Evolutionary conservation across 495 filamentous ascomycete species (phyloP), one percentile per base, ranked within the genome.

Genomic region (Daldinia decipiens): DNA sequence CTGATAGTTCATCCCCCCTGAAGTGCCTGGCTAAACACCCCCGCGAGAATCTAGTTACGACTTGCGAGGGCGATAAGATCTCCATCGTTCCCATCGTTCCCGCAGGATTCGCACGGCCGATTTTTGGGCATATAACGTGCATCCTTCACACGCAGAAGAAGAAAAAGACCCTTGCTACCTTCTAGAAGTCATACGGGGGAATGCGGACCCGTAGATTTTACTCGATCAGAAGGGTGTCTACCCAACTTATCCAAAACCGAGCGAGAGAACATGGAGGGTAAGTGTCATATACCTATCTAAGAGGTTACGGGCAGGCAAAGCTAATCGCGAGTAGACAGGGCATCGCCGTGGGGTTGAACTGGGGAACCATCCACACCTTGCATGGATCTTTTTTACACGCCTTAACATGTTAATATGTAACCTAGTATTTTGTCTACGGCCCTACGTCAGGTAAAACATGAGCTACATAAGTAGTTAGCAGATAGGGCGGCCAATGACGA

Each of bases 401-500:
- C 65, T 50, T 64, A 24, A 29, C 24, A 59, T 59, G 40, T 65
- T 43, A 40, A 43, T 63, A 36, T 60, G 36, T 64, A n/a, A n/a
- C n/a, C n/a, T n/a, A 47, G 53, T 38, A 59, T 69, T 59, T 64
- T 65, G 54, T 38, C 60, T 61, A 70, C 68, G 61, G 45, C 61
- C 47, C 60, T 61, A 70, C 68, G 61, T 54, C 61, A 65, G 56
- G 62, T 61, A 58, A 39, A 65, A 36, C n/a, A 56, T 34, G 31
- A 65, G 50, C 55, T 12, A 59, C 54, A 26, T 19, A 47, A 50
- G 24, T 65, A 47, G 17, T 43, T 27, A 43, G 38, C 51, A 72
- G 65, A 39, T 73, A 73, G 70, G 70, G 70, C 70, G 70, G 52
- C 70, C 70, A 73, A 73, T 73, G 61, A 61, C 19, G 45, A 67